These are phyloP conservation scores for Globisporangium nagaii DNA, from an alignment of 352 stramenopile species.

Conservation along the genomic window DNA sequence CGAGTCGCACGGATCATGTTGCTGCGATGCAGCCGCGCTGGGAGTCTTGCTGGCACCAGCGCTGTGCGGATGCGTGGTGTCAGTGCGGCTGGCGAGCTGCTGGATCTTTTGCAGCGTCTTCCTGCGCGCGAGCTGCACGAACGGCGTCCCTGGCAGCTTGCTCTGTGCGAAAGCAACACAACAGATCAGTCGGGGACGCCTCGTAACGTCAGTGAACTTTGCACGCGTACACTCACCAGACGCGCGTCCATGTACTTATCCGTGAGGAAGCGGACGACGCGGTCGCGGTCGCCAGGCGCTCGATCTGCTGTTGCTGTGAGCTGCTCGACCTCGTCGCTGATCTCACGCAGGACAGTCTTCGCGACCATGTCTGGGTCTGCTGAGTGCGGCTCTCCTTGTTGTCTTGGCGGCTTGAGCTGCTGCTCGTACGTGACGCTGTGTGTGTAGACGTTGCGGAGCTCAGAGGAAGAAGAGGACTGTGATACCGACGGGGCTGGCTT, in stretches of 20 bases:
- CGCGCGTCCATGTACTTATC: conserved; percentile 34
- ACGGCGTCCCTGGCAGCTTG: conserved; percentile 37
- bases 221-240: conserved; percentile 14
- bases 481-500: no score
- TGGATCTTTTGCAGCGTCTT: conserved; percentile 47
- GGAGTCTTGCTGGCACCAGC: not conserved
- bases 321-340: conserved; percentile 40
- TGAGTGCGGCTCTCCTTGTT: no score
- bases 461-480: not conserved
- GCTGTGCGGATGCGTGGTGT: not conserved
- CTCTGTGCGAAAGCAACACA: conserved; percentile 14
- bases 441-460: conserved; percentile 6
- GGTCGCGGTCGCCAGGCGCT: conserved; percentile 7
- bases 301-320: conserved; percentile 8
- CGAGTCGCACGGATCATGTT: not conserved
- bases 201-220: no score
- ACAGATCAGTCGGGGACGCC: no score
- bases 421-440: conserved; percentile 6
- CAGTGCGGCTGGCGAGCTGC: conserved; percentile 17
- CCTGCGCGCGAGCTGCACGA: conserved; percentile 36
- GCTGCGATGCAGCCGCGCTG: not conserved
- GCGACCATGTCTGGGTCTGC: conserved; percentile 37
- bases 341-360: conserved; percentile 28
- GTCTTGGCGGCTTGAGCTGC: not conserved
- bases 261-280: conserved; percentile 24